Conservation (phyloP, 2,329 filamentous ascomycete genomes). For the Leptographium lundbergii region DNA sequence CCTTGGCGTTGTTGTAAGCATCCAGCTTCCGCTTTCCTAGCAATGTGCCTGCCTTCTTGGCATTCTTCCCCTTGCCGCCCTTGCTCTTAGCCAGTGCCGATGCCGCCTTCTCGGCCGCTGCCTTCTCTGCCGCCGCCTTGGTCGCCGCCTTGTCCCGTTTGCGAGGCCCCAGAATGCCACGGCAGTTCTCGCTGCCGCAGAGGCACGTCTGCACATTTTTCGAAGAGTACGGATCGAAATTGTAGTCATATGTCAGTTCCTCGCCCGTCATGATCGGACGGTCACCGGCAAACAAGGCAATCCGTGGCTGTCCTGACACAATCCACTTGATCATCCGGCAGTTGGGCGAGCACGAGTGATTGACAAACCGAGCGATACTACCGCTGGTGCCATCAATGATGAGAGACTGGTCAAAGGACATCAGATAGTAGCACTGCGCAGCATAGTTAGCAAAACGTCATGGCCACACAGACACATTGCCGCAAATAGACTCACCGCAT, state of each 20-base stretch:
- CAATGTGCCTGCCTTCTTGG: background rate
- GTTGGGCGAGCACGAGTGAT: slow-evolving; percentile 93
- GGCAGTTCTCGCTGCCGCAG: slow-evolving; percentile 50
- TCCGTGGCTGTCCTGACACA: slow-evolving; percentile 82
- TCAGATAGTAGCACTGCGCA: slow-evolving; percentile 82
- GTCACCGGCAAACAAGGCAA: slow-evolving; percentile 92
- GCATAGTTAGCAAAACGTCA: slow-evolving; percentile 3
- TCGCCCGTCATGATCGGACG: slow-evolving; percentile 85
- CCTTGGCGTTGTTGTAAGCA: background rate
- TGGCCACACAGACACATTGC: too few species aligned
- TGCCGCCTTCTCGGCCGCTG: slow-evolving; percentile 4
- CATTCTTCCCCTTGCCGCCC: background rate
- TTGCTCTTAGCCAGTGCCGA: background rate
- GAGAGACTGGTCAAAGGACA: slow-evolving; percentile 98
- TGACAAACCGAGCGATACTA: slow-evolving; percentile 94
- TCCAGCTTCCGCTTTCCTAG: slow-evolving; percentile 7
- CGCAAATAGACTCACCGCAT: slow-evolving; percentile 50
- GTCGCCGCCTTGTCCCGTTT: slow-evolving; percentile 28
- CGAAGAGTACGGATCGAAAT: slow-evolving; percentile 56
- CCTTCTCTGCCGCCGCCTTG: slow-evolving; percentile 4
- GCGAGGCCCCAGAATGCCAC: slow-evolving; percentile 50
- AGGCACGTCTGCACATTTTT: slow-evolving; percentile 57
- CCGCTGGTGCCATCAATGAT: slow-evolving; percentile 95
- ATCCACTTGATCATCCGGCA: slow-evolving; percentile 98
- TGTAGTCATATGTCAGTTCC: slow-evolving; percentile 89